Evolutionary conservation across 495 filamentous ascomycete genomes (phyloP).

Genomic region (Aspergillus biplanus): DNA sequence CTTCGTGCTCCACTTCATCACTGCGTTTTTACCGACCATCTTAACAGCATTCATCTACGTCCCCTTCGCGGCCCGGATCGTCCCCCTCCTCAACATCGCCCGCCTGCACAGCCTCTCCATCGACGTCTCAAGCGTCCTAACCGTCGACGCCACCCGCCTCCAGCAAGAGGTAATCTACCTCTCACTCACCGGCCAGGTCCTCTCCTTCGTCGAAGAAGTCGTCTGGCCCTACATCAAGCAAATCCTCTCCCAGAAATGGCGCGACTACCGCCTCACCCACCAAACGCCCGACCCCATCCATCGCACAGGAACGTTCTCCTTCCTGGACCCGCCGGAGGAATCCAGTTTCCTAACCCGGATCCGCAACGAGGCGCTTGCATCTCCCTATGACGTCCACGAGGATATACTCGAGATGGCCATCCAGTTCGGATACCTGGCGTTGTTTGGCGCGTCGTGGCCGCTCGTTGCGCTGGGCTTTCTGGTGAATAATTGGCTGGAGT

Average conservation of each 20-base stretch:
- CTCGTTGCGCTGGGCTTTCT: conserved; percentile 84
- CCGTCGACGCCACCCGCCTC: conserved; percentile 78
- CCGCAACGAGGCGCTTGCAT: conserved; percentile 78
- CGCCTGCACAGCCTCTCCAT: conserved; percentile 38
- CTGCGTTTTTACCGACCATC: conserved; percentile 87
- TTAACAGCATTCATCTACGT: conserved; percentile 96
- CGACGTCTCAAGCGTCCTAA: conserved; percentile 51
- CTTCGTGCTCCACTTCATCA: conserved; percentile 95
- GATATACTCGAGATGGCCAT: conserved; percentile 52
- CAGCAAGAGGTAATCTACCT: conserved; percentile 94
- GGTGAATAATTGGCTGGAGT: conserved; percentile 92
- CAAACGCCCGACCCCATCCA: conserved; percentile 33
- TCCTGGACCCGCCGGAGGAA: conserved; percentile 68
- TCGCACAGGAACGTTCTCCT: conserved; percentile 33
- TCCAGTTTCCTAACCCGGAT: conserved; percentile 74
- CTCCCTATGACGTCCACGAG: conserved; percentile 75
- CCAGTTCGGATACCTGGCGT: conserved; percentile 72
- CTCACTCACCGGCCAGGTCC: conserved; percentile 87
- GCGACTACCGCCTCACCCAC: conserved; percentile 32
- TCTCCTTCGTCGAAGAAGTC: conserved; percentile 84
- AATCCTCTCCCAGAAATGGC: conserved; percentile 44
- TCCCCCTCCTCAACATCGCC: conserved; percentile 84
- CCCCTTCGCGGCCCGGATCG: conserved; percentile 81
- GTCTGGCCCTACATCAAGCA: conserved; percentile 84
- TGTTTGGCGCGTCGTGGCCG: conserved; percentile 94